phyloP scores from a whole-genome alignment of 768 basidiomycete genomes.

The Rossbeevera mucosa region DNA sequence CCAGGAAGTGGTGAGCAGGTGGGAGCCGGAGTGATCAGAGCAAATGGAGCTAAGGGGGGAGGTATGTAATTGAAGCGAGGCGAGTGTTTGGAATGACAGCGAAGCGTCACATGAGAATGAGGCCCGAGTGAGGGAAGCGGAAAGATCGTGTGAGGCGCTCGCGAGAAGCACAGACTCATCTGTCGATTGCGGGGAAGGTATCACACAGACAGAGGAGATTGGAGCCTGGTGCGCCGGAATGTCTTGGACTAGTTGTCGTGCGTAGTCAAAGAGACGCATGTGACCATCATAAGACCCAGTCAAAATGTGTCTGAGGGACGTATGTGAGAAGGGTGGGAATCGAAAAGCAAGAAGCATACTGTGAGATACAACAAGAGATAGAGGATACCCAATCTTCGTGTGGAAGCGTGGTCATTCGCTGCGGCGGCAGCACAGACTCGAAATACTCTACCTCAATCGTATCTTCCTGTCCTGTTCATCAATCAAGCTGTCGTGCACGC shows the following conservation, averaged over 20 bases:
- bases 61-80: slow-evolving; percentile 81
- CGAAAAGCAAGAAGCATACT: slow-evolving; percentile 6
- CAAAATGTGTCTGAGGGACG: slow-evolving; percentile 52
- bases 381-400: slow-evolving; percentile 89
- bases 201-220: slow-evolving; percentile 57
- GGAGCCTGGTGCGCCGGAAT: slow-evolving; percentile 57
- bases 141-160: slow-evolving; percentile 77
- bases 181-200: slow-evolving; percentile 36
- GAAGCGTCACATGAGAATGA: slow-evolving; percentile 8
- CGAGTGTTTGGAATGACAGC: slow-evolving; percentile 32
- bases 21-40: slow-evolving; percentile 48
- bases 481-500: slow-evolving; percentile 5
- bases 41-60: slow-evolving; percentile 71
- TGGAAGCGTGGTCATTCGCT: slow-evolving; percentile 71
- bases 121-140: slow-evolving; percentile 49
- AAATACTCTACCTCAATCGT: slow-evolving; percentile 91
- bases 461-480: slow-evolving; percentile 57
- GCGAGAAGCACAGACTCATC: slow-evolving; percentile 44
- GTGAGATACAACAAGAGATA: slow-evolving; percentile 28
- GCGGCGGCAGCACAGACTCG: slow-evolving; percentile 82
- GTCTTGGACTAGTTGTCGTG: slow-evolving; percentile 51
- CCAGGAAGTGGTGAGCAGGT: slow-evolving; percentile 83
- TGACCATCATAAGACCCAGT: slow-evolving; percentile 80
- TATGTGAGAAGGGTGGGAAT: not conserved
- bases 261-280: slow-evolving; percentile 69